phyloP scores from a whole-genome alignment of 2,329 filamentous ascomycete species.

The Penicillium sp. region DNA sequence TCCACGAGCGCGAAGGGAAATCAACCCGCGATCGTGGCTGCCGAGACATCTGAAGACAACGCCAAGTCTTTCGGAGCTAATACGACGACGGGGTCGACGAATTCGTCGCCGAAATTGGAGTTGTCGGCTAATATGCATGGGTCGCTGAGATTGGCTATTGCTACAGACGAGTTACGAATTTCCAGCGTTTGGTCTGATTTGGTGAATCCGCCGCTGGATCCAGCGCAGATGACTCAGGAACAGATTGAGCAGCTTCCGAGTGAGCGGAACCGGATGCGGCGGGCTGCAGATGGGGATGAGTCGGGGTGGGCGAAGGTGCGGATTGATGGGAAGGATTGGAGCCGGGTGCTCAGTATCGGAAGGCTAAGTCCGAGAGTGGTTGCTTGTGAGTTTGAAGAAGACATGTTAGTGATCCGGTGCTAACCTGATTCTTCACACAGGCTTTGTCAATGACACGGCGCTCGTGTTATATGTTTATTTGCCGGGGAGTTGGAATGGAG shows the following conservation, averaged over 20 bases:
- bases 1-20: slow-evolving; percentile 33
- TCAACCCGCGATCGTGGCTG: slow-evolving; percentile 14
- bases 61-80: slow-evolving; percentile 29
- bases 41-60: slow-evolving; percentile 31
- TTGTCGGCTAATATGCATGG: slow-evolving; percentile 95
- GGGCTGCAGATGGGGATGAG: slow-evolving; percentile 65
- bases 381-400: slow-evolving; percentile 63
- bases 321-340: slow-evolving; percentile 94
- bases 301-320: slow-evolving; percentile 85
- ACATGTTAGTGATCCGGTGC: not conserved
- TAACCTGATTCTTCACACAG: slow-evolving; percentile 20
- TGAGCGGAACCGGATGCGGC: slow-evolving; percentile 73
- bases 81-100: slow-evolving; percentile 24
- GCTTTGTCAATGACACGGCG: slow-evolving; percentile 49
- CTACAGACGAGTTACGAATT: slow-evolving; percentile 82
- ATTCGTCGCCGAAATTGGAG: slow-evolving; percentile 67
- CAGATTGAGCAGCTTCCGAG: slow-evolving; percentile 75
- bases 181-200: slow-evolving; percentile 83
- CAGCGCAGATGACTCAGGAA: slow-evolving; percentile 66
- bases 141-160: slow-evolving; percentile 73
- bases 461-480: slow-evolving; percentile 50
- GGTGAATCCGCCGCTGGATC: slow-evolving; percentile 84
- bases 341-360: slow-evolving; percentile 87
- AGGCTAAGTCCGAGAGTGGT: slow-evolving; percentile 87
- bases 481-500: slow-evolving; percentile 41